Evolutionary conservation across 2,329 filamentous ascomycete genomes (phyloP).

Genomic region (Fusarium sp.): DNA sequence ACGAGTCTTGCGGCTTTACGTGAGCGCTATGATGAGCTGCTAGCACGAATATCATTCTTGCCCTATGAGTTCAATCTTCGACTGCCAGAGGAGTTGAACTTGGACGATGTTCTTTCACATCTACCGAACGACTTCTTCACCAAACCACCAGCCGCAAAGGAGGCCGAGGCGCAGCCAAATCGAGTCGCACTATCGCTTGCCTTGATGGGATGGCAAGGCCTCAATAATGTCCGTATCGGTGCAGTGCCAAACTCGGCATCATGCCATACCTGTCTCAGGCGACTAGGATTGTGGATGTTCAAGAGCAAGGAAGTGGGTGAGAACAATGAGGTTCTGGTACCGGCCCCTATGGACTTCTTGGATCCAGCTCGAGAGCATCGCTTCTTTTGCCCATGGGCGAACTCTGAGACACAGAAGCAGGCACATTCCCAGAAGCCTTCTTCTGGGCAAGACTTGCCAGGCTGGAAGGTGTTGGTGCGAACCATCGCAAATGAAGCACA

Average conservation of each 20-base stretch:
- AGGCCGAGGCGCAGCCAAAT: conserved; percentile 54
- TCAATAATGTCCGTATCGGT: conserved; percentile 62
- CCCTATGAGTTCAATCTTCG: conserved; percentile 71
- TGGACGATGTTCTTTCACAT: conserved; percentile 60
- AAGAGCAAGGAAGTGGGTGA: conserved; percentile 74
- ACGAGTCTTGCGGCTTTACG: conserved; percentile 66
- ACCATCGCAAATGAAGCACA: conserved; percentile 68
- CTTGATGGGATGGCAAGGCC: conserved; percentile 79
- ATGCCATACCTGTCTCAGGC: conserved; percentile 87
- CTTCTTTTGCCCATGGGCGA: conserved; percentile 86
- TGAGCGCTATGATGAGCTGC: conserved; percentile 72
- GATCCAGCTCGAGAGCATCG: conserved; percentile 78
- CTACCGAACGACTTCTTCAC: conserved; percentile 66
- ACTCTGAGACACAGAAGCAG: conserved; percentile 66
- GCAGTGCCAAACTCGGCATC: conserved; percentile 76
- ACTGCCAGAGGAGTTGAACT: conserved; percentile 61
- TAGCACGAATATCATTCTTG: conserved; percentile 62
- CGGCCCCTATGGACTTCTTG: conserved; percentile 71
- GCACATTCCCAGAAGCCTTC: conserved; percentile 46
- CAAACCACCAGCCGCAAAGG: conserved; percentile 48
- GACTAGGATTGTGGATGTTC: conserved; percentile 94
- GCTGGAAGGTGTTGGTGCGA: conserved; percentile 64
- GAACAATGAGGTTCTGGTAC: conserved; percentile 61
- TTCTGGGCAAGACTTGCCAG: conserved; percentile 53
- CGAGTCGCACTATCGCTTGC: conserved; percentile 74